Conservation (phyloP, 495 filamentous ascomycete genomes). For the Aspergillus cavernicola region DNA sequence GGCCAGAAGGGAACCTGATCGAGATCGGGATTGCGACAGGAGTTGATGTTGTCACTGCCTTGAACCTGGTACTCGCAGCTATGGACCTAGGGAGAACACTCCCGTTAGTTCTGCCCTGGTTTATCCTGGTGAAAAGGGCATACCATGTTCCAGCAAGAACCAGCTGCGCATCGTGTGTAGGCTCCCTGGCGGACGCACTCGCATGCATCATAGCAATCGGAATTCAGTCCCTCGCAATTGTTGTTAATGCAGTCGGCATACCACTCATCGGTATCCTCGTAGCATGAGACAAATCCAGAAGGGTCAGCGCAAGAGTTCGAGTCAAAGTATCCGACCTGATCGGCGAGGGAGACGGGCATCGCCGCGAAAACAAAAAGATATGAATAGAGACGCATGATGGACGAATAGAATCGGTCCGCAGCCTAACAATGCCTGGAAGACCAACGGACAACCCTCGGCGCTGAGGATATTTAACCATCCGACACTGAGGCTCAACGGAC, state of each 20-base stretch:
- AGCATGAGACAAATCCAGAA: constrained; percentile 1
- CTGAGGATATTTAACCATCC: neutral
- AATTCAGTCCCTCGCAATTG: neutral
- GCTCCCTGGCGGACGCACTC: neutral
- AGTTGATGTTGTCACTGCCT: neutral
- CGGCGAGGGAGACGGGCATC: neutral
- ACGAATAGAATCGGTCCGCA: neutral
- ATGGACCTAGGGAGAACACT: neutral
- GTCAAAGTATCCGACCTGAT: constrained; percentile 3
- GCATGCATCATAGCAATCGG: constrained; percentile 2
- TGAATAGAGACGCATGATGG: neutral
- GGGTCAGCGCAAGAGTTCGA: constrained; percentile 2
- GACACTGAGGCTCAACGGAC: no score
- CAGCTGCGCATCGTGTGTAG: neutral
- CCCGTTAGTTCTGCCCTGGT: no score
- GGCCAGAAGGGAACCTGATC: constrained; percentile 1
- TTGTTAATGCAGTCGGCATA: neutral
- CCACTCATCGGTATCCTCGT: constrained; percentile 3
- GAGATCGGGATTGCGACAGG: neutral
- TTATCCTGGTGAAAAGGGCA: neutral
- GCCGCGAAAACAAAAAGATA: neutral
- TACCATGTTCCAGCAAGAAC: constrained; percentile 10
- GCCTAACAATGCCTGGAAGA: no score
- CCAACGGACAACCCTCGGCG: no score
- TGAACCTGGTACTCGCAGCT: constrained; percentile 9